Evolutionary conservation across 176 grass and related monocot species (phyloP).

Genomic region (Musa itinerans): DNA sequence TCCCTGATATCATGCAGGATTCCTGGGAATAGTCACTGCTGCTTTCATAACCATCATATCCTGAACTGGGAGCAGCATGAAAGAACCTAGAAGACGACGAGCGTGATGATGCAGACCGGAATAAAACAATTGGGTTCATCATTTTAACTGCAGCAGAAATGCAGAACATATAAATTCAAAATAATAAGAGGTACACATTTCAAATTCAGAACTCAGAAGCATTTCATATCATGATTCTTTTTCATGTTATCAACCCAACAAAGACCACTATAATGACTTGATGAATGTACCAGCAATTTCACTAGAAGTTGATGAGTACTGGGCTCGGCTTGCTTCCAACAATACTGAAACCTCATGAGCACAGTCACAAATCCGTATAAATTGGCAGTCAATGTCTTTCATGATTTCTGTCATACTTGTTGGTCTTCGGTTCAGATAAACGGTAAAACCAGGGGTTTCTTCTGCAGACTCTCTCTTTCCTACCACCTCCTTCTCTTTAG

Average conservation of each 20-base stretch:
- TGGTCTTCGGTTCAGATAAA: conserved; percentile 75
- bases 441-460: conserved; percentile 84
- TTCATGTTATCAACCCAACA: neutral
- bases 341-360: conserved; percentile 83
- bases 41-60: conserved; percentile 24
- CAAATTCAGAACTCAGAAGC: neutral
- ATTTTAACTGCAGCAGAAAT: conserved; percentile 9
- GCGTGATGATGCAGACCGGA: neutral
- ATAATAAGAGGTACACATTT: neutral
- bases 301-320: conserved; percentile 49
- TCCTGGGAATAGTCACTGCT: conserved; percentile 40
- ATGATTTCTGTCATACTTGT: conserved; percentile 64
- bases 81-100: conserved; percentile 30
- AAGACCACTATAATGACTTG: neutral
- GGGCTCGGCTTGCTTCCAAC: conserved; percentile 81
- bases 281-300: conserved; percentile 64
- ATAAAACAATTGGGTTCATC: conserved; percentile 13
- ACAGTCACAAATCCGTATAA: conserved; percentile 57
- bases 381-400: conserved; percentile 74
- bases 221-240: neutral
- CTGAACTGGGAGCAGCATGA: conserved; percentile 23
- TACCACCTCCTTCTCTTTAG: conserved; percentile 52
- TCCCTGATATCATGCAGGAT: conserved; percentile 62
- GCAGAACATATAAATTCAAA: neutral
- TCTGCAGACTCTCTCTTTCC: conserved; percentile 48